phyloP scores from a whole-genome alignment of 305 asterid genomes.

The Plantago lanceolata region DNA sequence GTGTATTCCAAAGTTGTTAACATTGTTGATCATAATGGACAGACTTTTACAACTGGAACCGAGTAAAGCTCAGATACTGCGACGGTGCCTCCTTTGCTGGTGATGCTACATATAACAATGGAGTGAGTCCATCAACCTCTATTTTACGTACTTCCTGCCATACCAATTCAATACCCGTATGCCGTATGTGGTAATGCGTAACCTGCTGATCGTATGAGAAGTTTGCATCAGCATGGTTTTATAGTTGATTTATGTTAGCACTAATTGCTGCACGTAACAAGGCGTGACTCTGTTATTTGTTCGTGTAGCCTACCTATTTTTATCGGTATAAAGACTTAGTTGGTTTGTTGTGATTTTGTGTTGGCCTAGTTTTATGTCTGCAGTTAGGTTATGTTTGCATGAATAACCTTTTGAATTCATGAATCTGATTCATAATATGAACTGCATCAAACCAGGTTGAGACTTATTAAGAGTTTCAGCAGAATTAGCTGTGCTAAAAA shows the following conservation, averaged over 20 bases:
- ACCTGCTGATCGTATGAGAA: no score
- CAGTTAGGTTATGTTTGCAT: background rate
- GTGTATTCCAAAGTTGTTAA: constrained; percentile 1
- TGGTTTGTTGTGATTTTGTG: no score
- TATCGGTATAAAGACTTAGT: no score
- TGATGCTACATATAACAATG: constrained; percentile 58
- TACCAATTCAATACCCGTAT: background rate
- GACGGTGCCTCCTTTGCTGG: constrained; percentile 97
- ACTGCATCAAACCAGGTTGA: no score
- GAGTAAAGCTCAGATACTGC: constrained; percentile 90
- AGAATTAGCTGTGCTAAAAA: constrained; percentile 15
- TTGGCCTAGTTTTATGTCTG: no score
- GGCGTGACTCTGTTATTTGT: no score
- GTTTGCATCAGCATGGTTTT: background rate
- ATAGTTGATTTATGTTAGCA: no score
- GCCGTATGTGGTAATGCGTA: background rate
- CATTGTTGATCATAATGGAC: constrained; percentile 25
- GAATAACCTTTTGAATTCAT: no score
- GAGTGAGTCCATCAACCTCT: constrained; percentile 43
- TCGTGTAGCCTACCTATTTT: no score
- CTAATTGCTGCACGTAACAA: no score
- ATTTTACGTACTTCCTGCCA: background rate
- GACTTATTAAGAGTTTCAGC: background rate
- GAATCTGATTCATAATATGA: no score
- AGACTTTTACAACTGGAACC: constrained; percentile 97